Base-by-base conservation (phyloP, 2,329 filamentous ascomycete genomes). In the Chaetomiaceae sp. region DNA sequence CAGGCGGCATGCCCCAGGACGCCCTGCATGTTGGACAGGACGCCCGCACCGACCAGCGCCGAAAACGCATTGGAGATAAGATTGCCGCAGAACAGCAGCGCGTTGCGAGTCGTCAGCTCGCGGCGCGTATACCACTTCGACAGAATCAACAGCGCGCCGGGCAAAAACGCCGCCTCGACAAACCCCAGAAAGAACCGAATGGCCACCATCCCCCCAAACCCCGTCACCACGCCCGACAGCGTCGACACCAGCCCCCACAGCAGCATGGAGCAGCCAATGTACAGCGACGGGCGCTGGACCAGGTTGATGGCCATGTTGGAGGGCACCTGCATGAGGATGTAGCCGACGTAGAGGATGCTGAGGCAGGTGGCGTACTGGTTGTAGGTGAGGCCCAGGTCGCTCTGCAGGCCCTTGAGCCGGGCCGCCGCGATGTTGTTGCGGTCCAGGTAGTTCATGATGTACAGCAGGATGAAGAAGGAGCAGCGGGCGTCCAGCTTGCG, bases 391-490 rank as follows among this genome's bases (percentile, higher is more conserved):
- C 68, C 60, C 18, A 85, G 65, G 42, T 86, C 83, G 8, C 70
- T 68, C 47, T 84, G 76, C 17, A 87, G 67, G 6, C 82, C 81
- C 58, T 79, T 78, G 42, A 86, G 70, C 18, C 78, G 73, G 1
- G 83, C 83, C 1, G 81, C 74, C 2, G 81, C 81, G 52, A 86
- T 84, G 62, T 85, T 83, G 61, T 83, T 83, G 29, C 80, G 70
- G 57, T 84, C 80, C 24, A 81, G 70, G 62, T 86, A 88, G 65
- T 88, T 88, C 65, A 84, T 72, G 61, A 88, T 86, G 59, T 88
- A 88, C 68, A 88, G 85, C 53, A 88, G 62, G 38, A 88, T 78
- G 47, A 88, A 76, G 55, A 85, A 76, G 69, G 62, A 82, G 68
- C 62, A 88, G 49, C 84, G 74, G 17, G 74, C 56, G 60, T 89